Evolutionary conservation across 2,329 filamentous ascomycete species (phyloP).

Genomic region (Podosphaera fusca): DNA sequence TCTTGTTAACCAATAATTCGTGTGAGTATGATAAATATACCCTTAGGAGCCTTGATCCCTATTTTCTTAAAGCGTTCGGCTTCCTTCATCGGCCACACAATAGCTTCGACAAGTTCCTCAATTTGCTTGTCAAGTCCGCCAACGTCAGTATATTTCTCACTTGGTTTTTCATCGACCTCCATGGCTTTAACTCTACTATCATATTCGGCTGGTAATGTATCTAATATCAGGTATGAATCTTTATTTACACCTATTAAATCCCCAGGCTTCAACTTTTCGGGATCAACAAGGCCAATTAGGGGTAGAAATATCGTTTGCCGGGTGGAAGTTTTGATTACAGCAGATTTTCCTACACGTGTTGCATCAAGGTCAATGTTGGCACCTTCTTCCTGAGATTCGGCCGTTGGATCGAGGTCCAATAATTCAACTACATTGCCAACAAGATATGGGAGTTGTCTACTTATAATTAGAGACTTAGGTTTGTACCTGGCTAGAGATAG

Average conservation of each 20-base stretch:
- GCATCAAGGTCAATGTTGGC: conserved; percentile 97
- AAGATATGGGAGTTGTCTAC: conserved; percentile 86
- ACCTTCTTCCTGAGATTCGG: conserved; percentile 88
- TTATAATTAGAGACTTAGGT: conserved; percentile 1
- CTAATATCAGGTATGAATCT: conserved; percentile 91
- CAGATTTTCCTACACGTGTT: conserved; percentile 88
- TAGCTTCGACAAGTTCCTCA: conserved; percentile 91
- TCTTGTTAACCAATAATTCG: conserved; percentile 1
- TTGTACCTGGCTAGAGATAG: conserved; percentile 10
- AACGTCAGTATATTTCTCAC: conserved; percentile 95
- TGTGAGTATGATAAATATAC: conserved; percentile 26
- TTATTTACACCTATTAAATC: conserved; percentile 98
- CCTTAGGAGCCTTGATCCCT: conserved; percentile 96
- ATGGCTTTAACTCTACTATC: conserved; percentile 98
- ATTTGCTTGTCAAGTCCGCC: conserved; percentile 97
- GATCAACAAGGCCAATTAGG: conserved; percentile 88
- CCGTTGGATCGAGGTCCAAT: conserved; percentile 84
- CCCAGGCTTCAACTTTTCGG: conserved; percentile 79
- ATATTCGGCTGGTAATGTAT: conserved; percentile 92
- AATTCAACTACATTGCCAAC: conserved; percentile 97
- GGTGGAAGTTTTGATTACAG: conserved; percentile 97
- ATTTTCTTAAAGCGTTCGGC: conserved; percentile 99
- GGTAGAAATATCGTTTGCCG: conserved; percentile 96
- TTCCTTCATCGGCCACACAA: conserved; percentile 99
- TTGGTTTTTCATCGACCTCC: conserved; percentile 99